Evolutionary conservation across 805 yeast genomes (phyloP).

Genomic region (Kurtzmaniella cleridarum): DNA sequence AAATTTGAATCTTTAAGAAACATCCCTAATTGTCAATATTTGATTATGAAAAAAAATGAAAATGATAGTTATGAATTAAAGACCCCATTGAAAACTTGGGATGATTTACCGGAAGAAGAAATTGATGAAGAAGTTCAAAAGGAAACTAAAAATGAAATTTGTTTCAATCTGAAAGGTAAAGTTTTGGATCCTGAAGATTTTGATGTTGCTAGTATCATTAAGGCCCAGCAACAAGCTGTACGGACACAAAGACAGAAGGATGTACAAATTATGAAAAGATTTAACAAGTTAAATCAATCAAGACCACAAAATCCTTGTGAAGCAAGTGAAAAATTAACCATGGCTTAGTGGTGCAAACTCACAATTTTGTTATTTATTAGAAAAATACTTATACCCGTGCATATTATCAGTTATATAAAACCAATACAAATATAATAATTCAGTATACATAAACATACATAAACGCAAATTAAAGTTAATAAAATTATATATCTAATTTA

Average conservation of each 20-base stretch:
- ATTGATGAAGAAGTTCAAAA: slow-evolving; percentile 30
- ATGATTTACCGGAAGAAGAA: slow-evolving; percentile 44
- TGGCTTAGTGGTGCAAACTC: too few relatives aligned
- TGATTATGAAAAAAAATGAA: slow-evolving; percentile 64
- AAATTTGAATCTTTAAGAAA: slow-evolving; percentile 79
- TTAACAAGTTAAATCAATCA: slow-evolving; percentile 10
- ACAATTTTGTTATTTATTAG: too few relatives aligned
- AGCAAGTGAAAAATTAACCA: slow-evolving; percentile 5
- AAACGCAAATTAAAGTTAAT: too few relatives aligned
- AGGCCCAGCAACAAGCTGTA: slow-evolving; percentile 35
- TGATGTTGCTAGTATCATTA: slow-evolving; percentile 31
- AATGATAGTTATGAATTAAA: slow-evolving; percentile 50
- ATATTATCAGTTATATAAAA: too few relatives aligned
- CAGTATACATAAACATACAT: too few relatives aligned
- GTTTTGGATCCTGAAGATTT: slow-evolving; percentile 30
- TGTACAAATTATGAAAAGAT: slow-evolving; percentile 35
- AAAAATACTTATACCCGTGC: too few relatives aligned
- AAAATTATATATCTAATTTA: too few relatives aligned
- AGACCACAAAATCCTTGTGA: slow-evolving; percentile 2
- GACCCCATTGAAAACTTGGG: slow-evolving; percentile 70
- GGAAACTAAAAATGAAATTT: slow-evolving; percentile 33
- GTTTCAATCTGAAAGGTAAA: slow-evolving; percentile 31
- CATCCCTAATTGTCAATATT: slow-evolving; percentile 78
- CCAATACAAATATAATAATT: too few relatives aligned
- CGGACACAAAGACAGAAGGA: slow-evolving; percentile 38